Percentiles rank a stretch among this genome's conserved stretches.
Conservation (phyloP, 2,329 filamentous ascomycete genomes). For the Cordyceps javanica region DNA sequence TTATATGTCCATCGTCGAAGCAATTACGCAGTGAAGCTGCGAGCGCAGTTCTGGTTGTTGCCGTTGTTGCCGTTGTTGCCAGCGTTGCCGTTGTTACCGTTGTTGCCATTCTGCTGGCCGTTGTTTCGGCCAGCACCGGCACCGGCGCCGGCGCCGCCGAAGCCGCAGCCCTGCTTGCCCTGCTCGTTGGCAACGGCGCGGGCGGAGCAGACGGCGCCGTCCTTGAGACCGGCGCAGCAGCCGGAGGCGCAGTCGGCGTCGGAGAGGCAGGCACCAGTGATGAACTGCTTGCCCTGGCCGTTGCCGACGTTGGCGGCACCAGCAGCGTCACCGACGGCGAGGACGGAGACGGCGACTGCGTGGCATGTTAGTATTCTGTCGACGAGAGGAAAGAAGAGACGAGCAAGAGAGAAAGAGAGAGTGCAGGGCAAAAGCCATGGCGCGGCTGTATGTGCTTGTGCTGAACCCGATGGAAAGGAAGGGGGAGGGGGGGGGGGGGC, state of each 20-base stretch:
- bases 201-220: slow-evolving; percentile 24
- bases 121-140: neutral
- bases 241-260: slow-evolving; percentile 24
- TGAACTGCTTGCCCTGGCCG: slow-evolving; percentile 22
- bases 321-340: slow-evolving; percentile 16
- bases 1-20: neutral
- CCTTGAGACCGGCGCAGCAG: slow-evolving; percentile 24
- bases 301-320: slow-evolving; percentile 21
- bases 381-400: too few relatives aligned
- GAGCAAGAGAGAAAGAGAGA: too few relatives aligned
- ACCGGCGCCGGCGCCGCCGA: slow-evolving; percentile 12
- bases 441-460: too few relatives aligned
- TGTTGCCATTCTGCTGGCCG: neutral
- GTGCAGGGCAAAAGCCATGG: too few relatives aligned
- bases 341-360: slow-evolving; percentile 14
- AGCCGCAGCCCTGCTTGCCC: slow-evolving; percentile 29
- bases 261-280: slow-evolving; percentile 21
- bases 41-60: neutral
- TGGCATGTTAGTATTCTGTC: neutral
- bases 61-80: neutral
- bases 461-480: neutral
- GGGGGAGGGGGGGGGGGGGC: neutral
- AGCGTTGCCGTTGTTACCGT: neutral
- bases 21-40: neutral
- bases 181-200: slow-evolving; percentile 20